Evolutionary conservation across 2,329 filamentous ascomycete species (phyloP).

Genomic region (Penicillium concentricum): DNA sequence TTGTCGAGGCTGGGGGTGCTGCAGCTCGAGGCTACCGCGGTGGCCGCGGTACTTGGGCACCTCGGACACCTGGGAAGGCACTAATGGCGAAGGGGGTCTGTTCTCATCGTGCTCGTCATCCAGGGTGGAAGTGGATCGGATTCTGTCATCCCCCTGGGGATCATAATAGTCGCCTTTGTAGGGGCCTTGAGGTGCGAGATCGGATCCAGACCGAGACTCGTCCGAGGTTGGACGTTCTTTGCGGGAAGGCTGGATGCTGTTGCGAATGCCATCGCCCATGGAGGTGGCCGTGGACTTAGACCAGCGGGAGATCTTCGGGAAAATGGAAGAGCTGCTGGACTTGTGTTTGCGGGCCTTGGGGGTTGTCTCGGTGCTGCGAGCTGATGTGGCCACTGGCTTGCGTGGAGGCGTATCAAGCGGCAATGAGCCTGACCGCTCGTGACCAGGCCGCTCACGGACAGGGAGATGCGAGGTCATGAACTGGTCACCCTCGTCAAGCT

Average conservation of each 20-base stretch:
- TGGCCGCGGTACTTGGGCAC: conserved; percentile 66
- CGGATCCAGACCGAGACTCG: conserved; percentile 74
- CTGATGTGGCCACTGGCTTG: conserved; percentile 40
- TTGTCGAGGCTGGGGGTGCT: conserved; percentile 64
- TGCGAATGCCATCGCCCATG: conserved; percentile 72
- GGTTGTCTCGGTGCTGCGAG: conserved; percentile 75
- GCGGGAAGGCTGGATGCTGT: conserved; percentile 55
- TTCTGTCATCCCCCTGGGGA: conserved; percentile 45
- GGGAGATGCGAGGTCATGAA: conserved; percentile 57
- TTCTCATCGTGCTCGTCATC: conserved; percentile 43
- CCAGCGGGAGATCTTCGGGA: conserved; percentile 95
- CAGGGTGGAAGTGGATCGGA: conserved; percentile 46
- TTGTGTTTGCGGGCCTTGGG: conserved; percentile 82
- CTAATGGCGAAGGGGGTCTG: conserved; percentile 59
- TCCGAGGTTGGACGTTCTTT: conserved; percentile 62
- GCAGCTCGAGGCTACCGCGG: conserved; percentile 61
- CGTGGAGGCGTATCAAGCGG: conserved; percentile 48
- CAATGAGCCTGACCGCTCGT: conserved; percentile 43
- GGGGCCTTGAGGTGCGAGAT: conserved; percentile 64
- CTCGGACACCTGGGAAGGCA: conserved; percentile 57
- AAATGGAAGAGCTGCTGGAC: conserved; percentile 74
- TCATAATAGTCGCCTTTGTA: conserved; percentile 49
- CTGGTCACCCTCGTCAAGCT: conserved; percentile 52
- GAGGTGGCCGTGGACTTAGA: conserved; percentile 94
- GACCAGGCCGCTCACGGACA: conserved; percentile 52